Base-by-base conservation (phyloP, 2,329 filamentous ascomycete genomes). In the Venturia carpophila region DNA sequence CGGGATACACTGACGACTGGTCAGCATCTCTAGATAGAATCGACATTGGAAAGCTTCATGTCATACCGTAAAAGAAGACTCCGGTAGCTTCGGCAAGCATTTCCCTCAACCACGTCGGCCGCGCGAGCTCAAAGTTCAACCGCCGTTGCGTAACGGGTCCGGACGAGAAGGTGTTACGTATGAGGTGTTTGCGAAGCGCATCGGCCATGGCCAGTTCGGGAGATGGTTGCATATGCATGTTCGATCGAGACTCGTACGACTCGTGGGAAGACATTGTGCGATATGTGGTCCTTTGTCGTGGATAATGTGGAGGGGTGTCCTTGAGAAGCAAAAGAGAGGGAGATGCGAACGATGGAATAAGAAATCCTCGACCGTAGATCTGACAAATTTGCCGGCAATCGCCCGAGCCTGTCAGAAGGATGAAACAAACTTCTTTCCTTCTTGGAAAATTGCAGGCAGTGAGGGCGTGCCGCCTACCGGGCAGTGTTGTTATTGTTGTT, bases 41-140 rank as follows among this genome's bases (percentile, higher is more conserved):
- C 5, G 45, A 24, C 45, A 9, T n/a, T 3, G 56, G 24, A 52
- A 5, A 45, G 30, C 3, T 39, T 37, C 21, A 15, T 39, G 3
- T 69, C 72, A 56, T 65, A 78, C 72, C 80, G 69, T 82, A 84
- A 70, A 83, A 81, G 75, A 84, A 84, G 4, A 84, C 82, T 3
- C 83, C 83, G 0, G 80, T 80, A 3, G 81, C 81, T 71, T 86
- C 83, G 5, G 80, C 83, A 67, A 80, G 74, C 74, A 81, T 82
- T 69, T 85, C 82, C 61, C 83, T 75, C 52, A 85, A 72, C 77
- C 80, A 81, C 65, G 81, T 75, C 15, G 83, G 83, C 61, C 83
- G 75, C 3, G 73, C 66, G 67, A 80, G 77, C 71, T 86, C 83
- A 66, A 84, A 84, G 69, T 82, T 75, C 62, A 85, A 78, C 68